Evolutionary conservation across 2,329 filamentous ascomycete genomes (phyloP).

Genomic region (Myriangium duriaei): DNA sequence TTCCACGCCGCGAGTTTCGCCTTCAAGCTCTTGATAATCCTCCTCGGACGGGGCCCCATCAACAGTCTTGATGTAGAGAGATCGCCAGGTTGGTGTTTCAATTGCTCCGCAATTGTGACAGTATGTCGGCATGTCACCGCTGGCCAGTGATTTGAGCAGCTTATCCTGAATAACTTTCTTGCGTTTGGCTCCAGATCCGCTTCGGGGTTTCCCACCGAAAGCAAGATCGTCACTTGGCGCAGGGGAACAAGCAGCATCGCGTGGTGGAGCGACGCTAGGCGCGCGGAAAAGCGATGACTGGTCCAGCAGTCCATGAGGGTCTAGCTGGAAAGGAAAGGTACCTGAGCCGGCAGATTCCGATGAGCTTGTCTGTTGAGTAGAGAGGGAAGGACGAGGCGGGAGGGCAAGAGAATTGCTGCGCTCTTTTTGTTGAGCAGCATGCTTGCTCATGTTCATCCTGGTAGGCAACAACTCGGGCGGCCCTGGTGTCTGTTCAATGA

Average conservation of each 20-base stretch:
- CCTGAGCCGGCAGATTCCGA: not conserved
- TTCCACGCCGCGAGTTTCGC: slow-evolving; percentile 62
- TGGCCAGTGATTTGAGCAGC: slow-evolving; percentile 49
- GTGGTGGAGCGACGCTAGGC: slow-evolving; percentile 1
- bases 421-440: slow-evolving; percentile 10
- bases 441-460: slow-evolving; percentile 12
- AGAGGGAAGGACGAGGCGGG: slow-evolving; percentile 17
- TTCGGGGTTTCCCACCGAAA: slow-evolving; percentile 15
- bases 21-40: slow-evolving; percentile 60
- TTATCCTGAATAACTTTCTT: slow-evolving; percentile 50
- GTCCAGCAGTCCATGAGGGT: not conserved
- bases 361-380: slow-evolving; percentile 1
- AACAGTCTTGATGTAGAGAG: slow-evolving; percentile 71
- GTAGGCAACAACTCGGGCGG: slow-evolving; percentile 31
- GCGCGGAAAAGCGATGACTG: not conserved
- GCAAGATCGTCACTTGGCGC: slow-evolving; percentile 20
- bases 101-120: slow-evolving; percentile 92
- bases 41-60: slow-evolving; percentile 57
- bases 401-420: slow-evolving; percentile 21
- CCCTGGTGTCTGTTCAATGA: slow-evolving; percentile 27
- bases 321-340: not conserved
- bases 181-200: slow-evolving; percentile 48
- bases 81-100: slow-evolving; percentile 91
- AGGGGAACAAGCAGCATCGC: slow-evolving; percentile 22
- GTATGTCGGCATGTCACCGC: slow-evolving; percentile 74